A percentile compares a stretch with the other conserved stretches of the same genome.
Conservation (phyloP, 352 stramenopile species). For the Proteromonas lacertae region DNA sequence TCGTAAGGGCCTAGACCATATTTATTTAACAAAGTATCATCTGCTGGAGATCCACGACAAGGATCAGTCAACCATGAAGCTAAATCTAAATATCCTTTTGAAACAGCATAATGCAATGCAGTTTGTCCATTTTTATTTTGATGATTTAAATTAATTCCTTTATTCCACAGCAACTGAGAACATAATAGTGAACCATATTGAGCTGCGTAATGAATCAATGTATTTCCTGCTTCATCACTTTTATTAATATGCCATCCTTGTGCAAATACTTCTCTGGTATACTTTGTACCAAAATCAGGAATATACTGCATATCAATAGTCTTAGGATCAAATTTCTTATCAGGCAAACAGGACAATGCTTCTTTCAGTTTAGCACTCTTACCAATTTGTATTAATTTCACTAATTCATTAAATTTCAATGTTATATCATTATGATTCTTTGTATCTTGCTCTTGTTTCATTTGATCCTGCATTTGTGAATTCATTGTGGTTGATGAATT, state of each 20-base stretch:
- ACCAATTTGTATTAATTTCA: constrained; percentile 26
- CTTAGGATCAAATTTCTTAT: constrained; percentile 43
- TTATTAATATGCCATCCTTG: constrained; percentile 1
- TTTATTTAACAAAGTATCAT: constrained; percentile 69
- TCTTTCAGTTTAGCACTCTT: constrained; percentile 19
- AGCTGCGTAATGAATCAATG: not conserved
- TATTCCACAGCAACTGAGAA: not conserved
- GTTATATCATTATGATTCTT: too few species aligned
- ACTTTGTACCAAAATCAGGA: constrained; percentile 41
- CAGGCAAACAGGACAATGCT: constrained; percentile 20
- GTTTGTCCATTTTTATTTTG: not conserved
- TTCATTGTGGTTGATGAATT: too few species aligned
- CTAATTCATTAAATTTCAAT: not conserved
- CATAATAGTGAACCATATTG: not conserved
- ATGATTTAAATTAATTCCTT: constrained; percentile 1
- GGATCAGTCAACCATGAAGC: not conserved
- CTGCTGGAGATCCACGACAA: constrained; percentile 18
- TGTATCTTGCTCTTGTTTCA: too few species aligned
- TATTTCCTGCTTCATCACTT: not conserved
- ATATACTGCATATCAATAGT: constrained; percentile 17
- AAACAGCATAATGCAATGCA: not conserved
- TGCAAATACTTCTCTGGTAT: constrained; percentile 39
- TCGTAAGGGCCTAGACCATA: constrained; percentile 63
- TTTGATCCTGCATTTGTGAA: too few species aligned
- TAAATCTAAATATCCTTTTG: not conserved